Conservation (phyloP, 106 monocot species). For the Xerophyta viscosa region DNA sequence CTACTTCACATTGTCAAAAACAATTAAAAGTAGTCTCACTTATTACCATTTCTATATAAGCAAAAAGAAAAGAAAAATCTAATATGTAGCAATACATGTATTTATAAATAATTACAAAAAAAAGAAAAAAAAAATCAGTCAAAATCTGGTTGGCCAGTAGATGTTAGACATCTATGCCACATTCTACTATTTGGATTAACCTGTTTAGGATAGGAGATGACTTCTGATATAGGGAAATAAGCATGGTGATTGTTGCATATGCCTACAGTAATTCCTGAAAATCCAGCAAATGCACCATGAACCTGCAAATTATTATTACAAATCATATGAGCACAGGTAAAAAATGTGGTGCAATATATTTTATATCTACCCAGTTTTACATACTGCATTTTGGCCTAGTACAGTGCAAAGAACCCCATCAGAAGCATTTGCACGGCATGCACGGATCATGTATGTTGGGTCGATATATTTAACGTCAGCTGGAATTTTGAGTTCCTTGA, state of each 20-base stretch:
- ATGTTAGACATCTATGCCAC: constrained; percentile 86
- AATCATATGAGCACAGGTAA: not conserved
- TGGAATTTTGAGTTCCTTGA: constrained; percentile 56
- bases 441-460: constrained; percentile 89
- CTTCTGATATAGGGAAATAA: constrained; percentile 73
- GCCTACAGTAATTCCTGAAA: constrained; percentile 69
- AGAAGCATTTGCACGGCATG: constrained; percentile 87
- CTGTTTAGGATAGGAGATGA: constrained; percentile 38
- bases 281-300: constrained; percentile 88
- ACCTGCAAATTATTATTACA: constrained; percentile 38
- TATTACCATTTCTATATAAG: no score
- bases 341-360: not conserved
- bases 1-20: no score
- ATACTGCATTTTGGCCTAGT: constrained; percentile 92
- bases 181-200: constrained; percentile 79
- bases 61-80: no score
- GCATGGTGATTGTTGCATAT: constrained; percentile 74
- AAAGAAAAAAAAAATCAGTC: constrained; percentile 1
- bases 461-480: constrained; percentile 88
- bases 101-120: not conserved
- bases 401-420: constrained; percentile 95
- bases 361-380: not conserved
- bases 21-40: no score
- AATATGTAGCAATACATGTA: no score
- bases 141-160: constrained; percentile 86